Conservation (phyloP, 2,329 filamentous ascomycete genomes). For the Ceratocystis diversiconidia region DNA sequence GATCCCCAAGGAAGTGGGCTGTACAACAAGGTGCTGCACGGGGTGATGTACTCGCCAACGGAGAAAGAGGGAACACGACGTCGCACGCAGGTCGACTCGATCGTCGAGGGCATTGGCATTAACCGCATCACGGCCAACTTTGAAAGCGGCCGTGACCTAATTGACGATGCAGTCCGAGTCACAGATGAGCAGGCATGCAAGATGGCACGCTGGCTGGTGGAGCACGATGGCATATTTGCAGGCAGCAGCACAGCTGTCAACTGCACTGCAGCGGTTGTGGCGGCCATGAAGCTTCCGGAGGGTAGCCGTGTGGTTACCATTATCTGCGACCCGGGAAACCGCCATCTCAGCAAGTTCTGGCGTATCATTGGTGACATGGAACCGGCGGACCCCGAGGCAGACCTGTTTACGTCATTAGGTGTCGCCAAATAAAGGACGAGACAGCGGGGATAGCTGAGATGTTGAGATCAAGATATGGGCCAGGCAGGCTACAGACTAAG, state of each 20-base stretch:
- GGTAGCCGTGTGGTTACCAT: slow-evolving; percentile 63
- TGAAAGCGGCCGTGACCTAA: slow-evolving; percentile 66
- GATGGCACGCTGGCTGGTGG: slow-evolving; percentile 95
- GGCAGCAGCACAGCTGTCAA: slow-evolving; percentile 97
- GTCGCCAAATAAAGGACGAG: slow-evolving; percentile 23
- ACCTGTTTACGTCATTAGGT: slow-evolving; percentile 38
- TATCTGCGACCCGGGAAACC: slow-evolving; percentile 70
- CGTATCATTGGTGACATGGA: slow-evolving; percentile 55
- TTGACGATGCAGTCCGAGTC: slow-evolving; percentile 83
- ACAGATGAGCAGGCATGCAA: slow-evolving; percentile 75
- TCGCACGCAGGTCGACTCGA: slow-evolving; percentile 81
- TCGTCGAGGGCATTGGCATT: slow-evolving; percentile 91
- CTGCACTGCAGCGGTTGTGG: slow-evolving; percentile 63
- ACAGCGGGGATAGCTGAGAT: no score
- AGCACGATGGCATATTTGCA: slow-evolving; percentile 86
- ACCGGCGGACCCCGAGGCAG: slow-evolving; percentile 43
- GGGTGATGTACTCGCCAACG: slow-evolving; percentile 85
- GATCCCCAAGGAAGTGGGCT: slow-evolving; percentile 90
- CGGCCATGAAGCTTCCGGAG: slow-evolving; percentile 47
- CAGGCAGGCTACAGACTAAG: background rate
- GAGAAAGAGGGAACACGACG: slow-evolving; percentile 84
- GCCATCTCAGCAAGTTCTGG: slow-evolving; percentile 79
- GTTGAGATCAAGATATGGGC: background rate
- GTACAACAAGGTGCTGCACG: slow-evolving; percentile 81
- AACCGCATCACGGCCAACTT: slow-evolving; percentile 93